Evolutionary conservation across 805 yeast genomes (phyloP).

Genomic region (Myxozyma nipponensis): DNA sequence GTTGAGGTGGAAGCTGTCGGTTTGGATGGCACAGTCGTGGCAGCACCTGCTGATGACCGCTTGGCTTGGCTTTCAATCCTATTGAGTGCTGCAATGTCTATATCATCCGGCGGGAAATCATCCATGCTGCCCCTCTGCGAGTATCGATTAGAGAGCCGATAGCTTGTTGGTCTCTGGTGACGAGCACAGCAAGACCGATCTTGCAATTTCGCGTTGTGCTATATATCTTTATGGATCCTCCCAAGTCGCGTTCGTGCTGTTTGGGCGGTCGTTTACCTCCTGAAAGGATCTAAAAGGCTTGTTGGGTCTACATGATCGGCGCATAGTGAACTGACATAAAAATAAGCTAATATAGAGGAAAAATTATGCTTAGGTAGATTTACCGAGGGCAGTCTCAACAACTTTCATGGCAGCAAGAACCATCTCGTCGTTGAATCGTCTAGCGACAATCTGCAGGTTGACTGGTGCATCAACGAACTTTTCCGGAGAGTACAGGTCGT

Average conservation of each 20-base stretch:
- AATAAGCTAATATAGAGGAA: too few species aligned
- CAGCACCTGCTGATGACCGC: neutral
- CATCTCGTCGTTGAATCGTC: slow-evolving; percentile 34
- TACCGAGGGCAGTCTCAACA: slow-evolving; percentile 23
- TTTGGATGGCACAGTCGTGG: neutral
- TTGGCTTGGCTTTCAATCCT: neutral
- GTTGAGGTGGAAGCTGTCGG: neutral
- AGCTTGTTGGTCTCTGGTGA: too few species aligned
- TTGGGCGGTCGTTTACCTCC: too few species aligned
- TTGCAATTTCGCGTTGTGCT: too few species aligned
- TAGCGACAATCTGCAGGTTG: slow-evolving; percentile 29
- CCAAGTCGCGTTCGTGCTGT: too few species aligned
- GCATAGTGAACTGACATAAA: too few species aligned
- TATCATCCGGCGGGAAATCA: slow-evolving; percentile 1
- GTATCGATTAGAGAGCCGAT: too few species aligned
- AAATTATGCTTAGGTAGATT: slow-evolving; percentile 8
- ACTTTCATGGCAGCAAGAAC: slow-evolving; percentile 38
- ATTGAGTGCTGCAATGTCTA: neutral
- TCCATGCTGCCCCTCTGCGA: too few species aligned
- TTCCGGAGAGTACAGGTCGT: slow-evolving; percentile 31
- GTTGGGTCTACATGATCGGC: too few species aligned
- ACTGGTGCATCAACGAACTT: slow-evolving; percentile 30
- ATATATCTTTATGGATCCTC: too few species aligned
- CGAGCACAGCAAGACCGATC: too few species aligned
- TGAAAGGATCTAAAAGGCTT: too few species aligned